Percentiles rank a stretch among this genome's conserved stretches.
Conservation (phyloP, 345 rosid species). For the Linum tenue region DNA sequence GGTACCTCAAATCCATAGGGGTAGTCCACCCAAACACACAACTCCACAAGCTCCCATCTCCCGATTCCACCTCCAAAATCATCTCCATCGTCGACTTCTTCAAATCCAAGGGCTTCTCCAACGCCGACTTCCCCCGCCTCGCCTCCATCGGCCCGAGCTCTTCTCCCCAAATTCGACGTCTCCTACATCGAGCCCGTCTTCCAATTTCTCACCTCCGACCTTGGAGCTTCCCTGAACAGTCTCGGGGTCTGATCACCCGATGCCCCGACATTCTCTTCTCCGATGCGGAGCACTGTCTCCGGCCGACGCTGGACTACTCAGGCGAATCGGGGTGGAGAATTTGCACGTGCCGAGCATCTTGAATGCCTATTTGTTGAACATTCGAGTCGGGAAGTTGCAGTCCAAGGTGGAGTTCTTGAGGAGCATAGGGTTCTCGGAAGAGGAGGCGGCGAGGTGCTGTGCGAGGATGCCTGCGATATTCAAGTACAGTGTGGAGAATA, state of each 20-base stretch:
- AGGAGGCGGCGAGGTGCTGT: constrained; percentile 50
- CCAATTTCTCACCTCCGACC: constrained; percentile 40
- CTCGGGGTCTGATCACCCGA: constrained; percentile 39
- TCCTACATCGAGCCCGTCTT: constrained; percentile 49
- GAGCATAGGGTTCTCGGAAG: constrained; percentile 41
- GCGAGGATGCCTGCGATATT: constrained; percentile 62
- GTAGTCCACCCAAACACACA: no score
- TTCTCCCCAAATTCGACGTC: constrained; percentile 29
- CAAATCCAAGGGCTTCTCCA: no score
- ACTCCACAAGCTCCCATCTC: no score
- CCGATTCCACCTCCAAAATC: no score
- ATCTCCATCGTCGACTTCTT: no score
- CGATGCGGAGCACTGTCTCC: constrained; percentile 59
- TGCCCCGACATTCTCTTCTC: constrained; percentile 61
- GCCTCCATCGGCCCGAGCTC: no score
- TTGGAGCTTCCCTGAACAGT: constrained; percentile 47
- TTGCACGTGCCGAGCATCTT: constrained; percentile 45
- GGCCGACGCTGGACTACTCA: constrained; percentile 62
- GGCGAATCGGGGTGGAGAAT: constrained; percentile 39
- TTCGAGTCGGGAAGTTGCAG: constrained; percentile 42
- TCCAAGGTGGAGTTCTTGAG: constrained; percentile 41
- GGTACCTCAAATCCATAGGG: no score
- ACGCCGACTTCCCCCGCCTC: no score
- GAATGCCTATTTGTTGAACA: constrained; percentile 64
- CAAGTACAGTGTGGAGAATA: constrained; percentile 48